A percentile compares a stretch with the other conserved stretches of the same genome.
These are phyloP conservation scores for Fusarium sp. DNA, from an alignment of 2,329 filamentous ascomycete species.

Conservation along the genomic window DNA sequence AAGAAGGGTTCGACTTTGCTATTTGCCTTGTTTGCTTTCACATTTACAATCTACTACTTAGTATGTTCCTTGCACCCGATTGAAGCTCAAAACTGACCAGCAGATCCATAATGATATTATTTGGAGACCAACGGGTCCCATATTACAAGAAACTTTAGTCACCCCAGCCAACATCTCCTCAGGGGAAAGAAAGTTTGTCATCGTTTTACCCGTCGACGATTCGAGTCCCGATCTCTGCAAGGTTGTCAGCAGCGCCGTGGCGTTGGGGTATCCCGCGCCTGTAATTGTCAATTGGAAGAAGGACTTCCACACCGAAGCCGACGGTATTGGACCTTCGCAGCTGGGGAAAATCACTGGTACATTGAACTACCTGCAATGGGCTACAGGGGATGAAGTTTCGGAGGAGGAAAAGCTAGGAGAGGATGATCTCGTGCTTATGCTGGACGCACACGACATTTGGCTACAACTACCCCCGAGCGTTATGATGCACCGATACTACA, in stretches of 20 bases:
- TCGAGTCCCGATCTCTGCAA: constrained; percentile 45
- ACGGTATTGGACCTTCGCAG: constrained; percentile 41
- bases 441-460: constrained; percentile 47
- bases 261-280: constrained; percentile 43
- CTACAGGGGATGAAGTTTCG: constrained; percentile 12
- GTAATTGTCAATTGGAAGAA: constrained; percentile 46
- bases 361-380: constrained; percentile 42
- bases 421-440: constrained; percentile 43
- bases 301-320: constrained; percentile 35
- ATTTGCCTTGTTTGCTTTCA: neutral
- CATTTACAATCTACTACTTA: constrained; percentile 24
- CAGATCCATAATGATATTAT: constrained; percentile 33
- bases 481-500: constrained; percentile 41
- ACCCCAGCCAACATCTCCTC: constrained; percentile 11
- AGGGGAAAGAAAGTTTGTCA: constrained; percentile 37
- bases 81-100: constrained; percentile 2
- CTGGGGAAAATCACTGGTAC: constrained; percentile 44
- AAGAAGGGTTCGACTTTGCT: constrained; percentile 14
- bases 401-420: constrained; percentile 32
- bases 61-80: neutral
- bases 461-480: constrained; percentile 44
- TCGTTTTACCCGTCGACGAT: constrained; percentile 37
- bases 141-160: constrained; percentile 4
- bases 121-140: constrained; percentile 18
- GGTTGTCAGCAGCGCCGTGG: constrained; percentile 40